A percentile compares a stretch with the other conserved stretches of the same genome.
Evolutionary conservation across 441 rosid genomes (phyloP).

Genomic region (Adansonia rubrostipa): DNA sequence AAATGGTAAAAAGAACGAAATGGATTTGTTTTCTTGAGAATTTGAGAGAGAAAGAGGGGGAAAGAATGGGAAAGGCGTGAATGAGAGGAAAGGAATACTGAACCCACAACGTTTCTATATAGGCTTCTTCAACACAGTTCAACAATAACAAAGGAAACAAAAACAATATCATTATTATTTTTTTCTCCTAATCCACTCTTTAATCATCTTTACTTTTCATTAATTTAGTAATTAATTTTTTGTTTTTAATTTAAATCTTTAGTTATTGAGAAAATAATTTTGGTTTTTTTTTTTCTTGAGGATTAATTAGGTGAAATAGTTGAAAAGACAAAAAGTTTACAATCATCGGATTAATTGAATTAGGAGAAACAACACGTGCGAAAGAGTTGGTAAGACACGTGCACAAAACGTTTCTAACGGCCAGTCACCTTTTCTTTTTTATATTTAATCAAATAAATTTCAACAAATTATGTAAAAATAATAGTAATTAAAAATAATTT

Average conservation of each 20-base stretch:
- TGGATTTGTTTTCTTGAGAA: not conserved
- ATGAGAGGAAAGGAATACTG: slow-evolving; percentile 18
- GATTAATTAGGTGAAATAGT: not conserved
- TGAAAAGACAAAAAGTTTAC: not conserved
- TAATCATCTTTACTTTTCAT: not conserved
- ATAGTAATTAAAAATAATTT: too few relatives aligned
- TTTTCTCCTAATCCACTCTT: not conserved
- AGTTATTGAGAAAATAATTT: too few relatives aligned
- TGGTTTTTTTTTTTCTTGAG: too few relatives aligned
- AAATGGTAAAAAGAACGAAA: slow-evolving; percentile 4
- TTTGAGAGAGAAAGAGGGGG: not conserved
- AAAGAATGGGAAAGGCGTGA: slow-evolving; percentile 12
- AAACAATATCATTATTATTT: not conserved
- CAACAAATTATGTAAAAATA: not conserved
- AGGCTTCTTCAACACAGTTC: not conserved
- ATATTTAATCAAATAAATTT: not conserved
- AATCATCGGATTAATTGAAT: too few relatives aligned
- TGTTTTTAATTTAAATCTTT: too few relatives aligned
- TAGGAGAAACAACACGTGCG: not conserved
- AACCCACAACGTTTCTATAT: slow-evolving; percentile 9
- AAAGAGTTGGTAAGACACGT: not conserved
- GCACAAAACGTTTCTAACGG: not conserved
- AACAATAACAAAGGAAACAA: not conserved
- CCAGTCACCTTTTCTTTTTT: not conserved
- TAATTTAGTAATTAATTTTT: not conserved